Evolutionary conservation across 257 asterid genomes (phyloP).

Genomic region (Lithospermum erythrorhizon): DNA sequence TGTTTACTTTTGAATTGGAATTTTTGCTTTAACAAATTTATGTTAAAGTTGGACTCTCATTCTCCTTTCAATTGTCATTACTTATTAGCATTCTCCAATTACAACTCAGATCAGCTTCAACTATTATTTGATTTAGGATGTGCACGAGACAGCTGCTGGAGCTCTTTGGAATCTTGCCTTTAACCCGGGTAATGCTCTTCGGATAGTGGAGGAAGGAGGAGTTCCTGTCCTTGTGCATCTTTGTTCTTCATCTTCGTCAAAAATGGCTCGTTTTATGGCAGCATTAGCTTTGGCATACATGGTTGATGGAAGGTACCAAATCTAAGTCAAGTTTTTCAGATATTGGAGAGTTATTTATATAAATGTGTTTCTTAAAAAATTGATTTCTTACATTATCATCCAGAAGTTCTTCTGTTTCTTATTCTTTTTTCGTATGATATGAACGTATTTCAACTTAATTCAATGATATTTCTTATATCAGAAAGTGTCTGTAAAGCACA

Average conservation of each 20-base stretch:
- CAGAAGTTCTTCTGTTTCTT: background rate
- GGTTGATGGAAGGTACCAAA: constrained; percentile 75
- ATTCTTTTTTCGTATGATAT: too few species aligned
- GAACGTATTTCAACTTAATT: background rate
- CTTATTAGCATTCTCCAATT: too few species aligned
- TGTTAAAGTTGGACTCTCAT: too few species aligned
- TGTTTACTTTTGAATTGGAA: too few species aligned
- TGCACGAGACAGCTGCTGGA: constrained; percentile 96
- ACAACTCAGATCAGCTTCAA: background rate
- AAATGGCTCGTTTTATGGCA: constrained; percentile 95
- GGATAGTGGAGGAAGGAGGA: constrained; percentile 88
- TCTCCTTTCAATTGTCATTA: too few species aligned
- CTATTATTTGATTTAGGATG: constrained; percentile 45
- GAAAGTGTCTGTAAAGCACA: background rate
- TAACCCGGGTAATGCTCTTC: constrained; percentile 82
- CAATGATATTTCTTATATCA: background rate
- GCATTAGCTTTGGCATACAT: constrained; percentile 81
- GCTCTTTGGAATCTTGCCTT: constrained; percentile 98
- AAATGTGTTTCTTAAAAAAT: too few species aligned
- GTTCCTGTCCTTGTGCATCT: constrained; percentile 66
- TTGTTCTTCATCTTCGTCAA: constrained; percentile 68
- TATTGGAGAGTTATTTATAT: background rate
- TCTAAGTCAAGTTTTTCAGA: constrained; percentile 1
- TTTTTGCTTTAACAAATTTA: too few species aligned
- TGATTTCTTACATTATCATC: background rate